A percentile compares a stretch with the other conserved stretches of the same genome.
Conservation (phyloP, 768 basidiomycete species). For the Neoboletus brunneissimus region DNA sequence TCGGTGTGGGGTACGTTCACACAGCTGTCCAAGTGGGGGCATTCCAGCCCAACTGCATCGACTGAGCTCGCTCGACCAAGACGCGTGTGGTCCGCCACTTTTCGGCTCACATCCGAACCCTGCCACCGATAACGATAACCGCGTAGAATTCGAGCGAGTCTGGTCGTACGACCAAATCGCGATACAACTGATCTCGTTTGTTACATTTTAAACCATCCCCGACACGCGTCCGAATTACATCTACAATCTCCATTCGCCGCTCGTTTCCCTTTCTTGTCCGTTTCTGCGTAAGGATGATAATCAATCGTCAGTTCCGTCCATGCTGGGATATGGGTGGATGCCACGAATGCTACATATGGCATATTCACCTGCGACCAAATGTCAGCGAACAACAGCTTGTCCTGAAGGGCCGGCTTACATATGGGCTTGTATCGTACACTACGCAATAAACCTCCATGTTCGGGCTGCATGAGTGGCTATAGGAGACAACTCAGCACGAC, state of each 20-base stretch:
- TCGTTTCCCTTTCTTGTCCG: conserved; percentile 24
- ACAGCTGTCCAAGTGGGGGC: conserved; percentile 4
- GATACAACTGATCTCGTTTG: no score
- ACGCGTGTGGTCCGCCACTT: background rate
- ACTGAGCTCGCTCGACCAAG: background rate
- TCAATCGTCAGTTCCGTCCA: conserved; percentile 61
- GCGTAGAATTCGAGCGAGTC: no score
- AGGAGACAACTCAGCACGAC: conserved; percentile 3
- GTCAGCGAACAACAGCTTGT: background rate
- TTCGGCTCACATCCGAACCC: background rate
- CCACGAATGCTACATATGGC: conserved; percentile 62
- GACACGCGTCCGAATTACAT: conserved; percentile 37
- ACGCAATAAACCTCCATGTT: conserved; percentile 57
- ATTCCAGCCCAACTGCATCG: background rate
- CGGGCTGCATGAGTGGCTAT: conserved; percentile 68
- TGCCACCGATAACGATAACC: background rate
- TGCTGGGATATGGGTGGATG: conserved; percentile 45
- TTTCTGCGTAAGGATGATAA: conserved; percentile 49
- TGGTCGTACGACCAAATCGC: no score
- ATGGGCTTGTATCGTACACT: conserved; percentile 58
- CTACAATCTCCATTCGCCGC: conserved; percentile 34
- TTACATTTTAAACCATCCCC: conserved; percentile 35
- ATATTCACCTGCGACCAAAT: conserved; percentile 44
- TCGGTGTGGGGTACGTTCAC: conserved; percentile 17
- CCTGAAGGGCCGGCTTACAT: conserved; percentile 34